Evolutionary conservation across 1,139 yeast species (phyloP).

Genomic region (Candida sanyaensis): DNA sequence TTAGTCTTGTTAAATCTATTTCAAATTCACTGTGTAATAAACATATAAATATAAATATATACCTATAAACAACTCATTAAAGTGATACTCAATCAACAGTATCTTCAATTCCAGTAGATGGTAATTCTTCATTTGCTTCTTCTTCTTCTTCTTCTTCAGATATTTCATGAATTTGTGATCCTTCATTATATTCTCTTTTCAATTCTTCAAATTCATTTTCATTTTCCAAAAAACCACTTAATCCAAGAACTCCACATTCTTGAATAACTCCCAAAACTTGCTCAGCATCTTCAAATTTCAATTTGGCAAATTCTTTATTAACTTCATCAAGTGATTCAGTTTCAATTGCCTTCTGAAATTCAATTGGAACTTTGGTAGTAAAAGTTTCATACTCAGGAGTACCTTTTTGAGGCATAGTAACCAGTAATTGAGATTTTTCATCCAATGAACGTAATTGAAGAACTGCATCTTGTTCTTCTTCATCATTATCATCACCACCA

Average conservation of each 20-base stretch:
- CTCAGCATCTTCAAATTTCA: constrained; percentile 82
- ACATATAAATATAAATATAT: neutral
- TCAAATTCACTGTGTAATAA: neutral
- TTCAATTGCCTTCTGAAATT: constrained; percentile 75
- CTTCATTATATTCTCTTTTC: constrained; percentile 46
- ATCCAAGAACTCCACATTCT: constrained; percentile 81
- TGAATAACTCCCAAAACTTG: constrained; percentile 70
- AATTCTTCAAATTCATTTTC: constrained; percentile 70
- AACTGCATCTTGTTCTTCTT: constrained; percentile 71
- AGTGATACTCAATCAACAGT: constrained; percentile 23
- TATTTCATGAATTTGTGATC: constrained; percentile 18
- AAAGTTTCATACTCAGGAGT: constrained; percentile 60
- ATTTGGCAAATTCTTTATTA: constrained; percentile 77
- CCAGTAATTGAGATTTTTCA: constrained; percentile 74
- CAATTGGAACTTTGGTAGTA: constrained; percentile 53
- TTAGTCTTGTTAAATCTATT: neutral
- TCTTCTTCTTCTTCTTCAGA: constrained; percentile 8
- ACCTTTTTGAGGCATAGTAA: constrained; percentile 63
- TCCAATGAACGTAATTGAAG: constrained; percentile 90
- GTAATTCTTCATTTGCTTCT: too few relatives aligned
- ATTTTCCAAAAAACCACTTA: constrained; percentile 75
- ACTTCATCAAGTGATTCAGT: constrained; percentile 75
- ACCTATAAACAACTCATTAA: neutral
- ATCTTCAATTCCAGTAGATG: constrained; percentile 21
- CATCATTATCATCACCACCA: constrained; percentile 31